Base-by-base conservation (phyloP, 352 stramenopile genomes). In the Phytophthora megakarya region DNA sequence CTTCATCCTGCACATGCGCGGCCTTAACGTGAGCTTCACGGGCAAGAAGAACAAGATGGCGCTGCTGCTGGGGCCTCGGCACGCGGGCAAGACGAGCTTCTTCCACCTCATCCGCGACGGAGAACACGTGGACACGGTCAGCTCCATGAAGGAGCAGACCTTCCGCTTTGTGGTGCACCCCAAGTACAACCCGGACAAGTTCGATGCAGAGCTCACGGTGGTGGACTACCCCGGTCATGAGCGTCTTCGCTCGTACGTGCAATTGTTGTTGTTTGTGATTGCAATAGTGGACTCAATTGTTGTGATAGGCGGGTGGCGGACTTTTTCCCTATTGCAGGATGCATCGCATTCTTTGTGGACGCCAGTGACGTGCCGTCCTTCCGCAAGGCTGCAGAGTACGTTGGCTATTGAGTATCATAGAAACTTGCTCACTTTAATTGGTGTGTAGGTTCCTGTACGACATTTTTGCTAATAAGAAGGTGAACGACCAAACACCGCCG, bases 191-290 rank as follows among this genome's bases (percentile, higher is more conserved):
- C 75, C 72, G 21, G 74, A 75, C 68, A 83, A 86, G 75, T 88
- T 91, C 62, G 78, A 82, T 59, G 77, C 79, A 12, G 71, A 90
- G 67, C 67, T 92, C 39, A 83, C 80, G 37, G 71, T 96, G 37
- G 62, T 93, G 32, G 88, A 96, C 73, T 94, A 89, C 59, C 88
- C 88, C 0, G 88, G 88, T 60, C 81, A 95, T 65, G 81, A 95
- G 33, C 82, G 88, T 33, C 80, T 95, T 5, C 84, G 88, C 48
- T 84, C 78, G 75, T 89, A 84, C 33, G 68, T 32, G 69, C 71
- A 19, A 33, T 25, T 9, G 8, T 49, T 16, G 39, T 15, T 16
- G 5, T 48, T 51, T 13, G 45, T 44, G 28, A n/a, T 48, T 57
- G 32, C 40, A 67, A 47, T 16, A n/a, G 5, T 42, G 32, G 0